Base-by-base conservation (phyloP, 768 basidiomycete genomes). In the Suillus occidentalis region DNA sequence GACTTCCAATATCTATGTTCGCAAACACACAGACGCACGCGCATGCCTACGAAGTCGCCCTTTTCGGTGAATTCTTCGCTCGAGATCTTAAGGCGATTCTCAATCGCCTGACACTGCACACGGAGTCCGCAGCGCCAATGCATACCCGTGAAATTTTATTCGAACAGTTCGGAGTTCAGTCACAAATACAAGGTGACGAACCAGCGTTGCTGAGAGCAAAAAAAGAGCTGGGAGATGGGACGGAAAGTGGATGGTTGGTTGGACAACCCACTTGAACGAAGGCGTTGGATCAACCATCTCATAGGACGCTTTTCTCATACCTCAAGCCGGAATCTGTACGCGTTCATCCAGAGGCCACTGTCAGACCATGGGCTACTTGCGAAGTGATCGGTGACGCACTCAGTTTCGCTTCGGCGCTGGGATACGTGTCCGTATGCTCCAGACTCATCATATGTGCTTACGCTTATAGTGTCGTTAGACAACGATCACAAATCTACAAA, bases 301-400 rank as follows among this genome's bases (percentile, higher is more conserved):
- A 37, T 57, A 93, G 91, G 92, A 80, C 87, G 10, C 75, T 95
- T 18, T 92, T 88, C 73, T 91, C 92, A 28, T 91, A 90, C 73
- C 79, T 92, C 63, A 92, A 92, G 73, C 92, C 93, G 60, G 92
- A 94, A 74, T 89, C 89, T n/a, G 87, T 87, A 13, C 85, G 92
- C 53, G 88, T 89, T 18, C 89, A 94, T 69, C 92, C 92, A 12
- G 91, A 94, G 72, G 91, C 92, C 1, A 95, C 93, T 4, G 92
- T 95, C 56, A 84, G 92, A 58, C 91, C 93, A 12, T 94, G 92
- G 89, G 88, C 91, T 16, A 89, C 86, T 39, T 89, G 88, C 66
- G 85, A 91, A 70, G 89, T 94, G 25, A 81, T 86, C 31, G 92
- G 92, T 1, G 91, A 95, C 73, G 91, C 90, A 13, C 76, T 92